phyloP scores from a whole-genome alignment of 2,329 filamentous ascomycete genomes.

The Colletotrichum shisoi region DNA sequence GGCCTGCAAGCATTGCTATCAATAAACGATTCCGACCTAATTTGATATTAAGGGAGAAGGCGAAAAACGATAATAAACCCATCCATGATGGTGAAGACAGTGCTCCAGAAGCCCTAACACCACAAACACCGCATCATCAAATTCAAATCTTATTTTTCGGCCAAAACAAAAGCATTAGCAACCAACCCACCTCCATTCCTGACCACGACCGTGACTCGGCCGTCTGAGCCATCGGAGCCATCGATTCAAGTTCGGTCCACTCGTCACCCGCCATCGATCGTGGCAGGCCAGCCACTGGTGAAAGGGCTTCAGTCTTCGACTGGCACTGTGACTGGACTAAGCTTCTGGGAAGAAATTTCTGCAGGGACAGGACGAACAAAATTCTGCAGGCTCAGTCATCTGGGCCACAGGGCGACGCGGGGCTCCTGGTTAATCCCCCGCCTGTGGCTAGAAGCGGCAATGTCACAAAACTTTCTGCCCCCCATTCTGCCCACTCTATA shows the following conservation, averaged over 20 bases:
- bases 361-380: conserved; percentile 34
- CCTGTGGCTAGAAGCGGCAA: conserved; percentile 36
- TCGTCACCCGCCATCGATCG: conserved; percentile 19
- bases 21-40: background rate
- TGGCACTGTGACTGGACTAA: background rate
- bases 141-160: background rate
- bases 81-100: no score
- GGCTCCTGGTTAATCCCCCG: conserved; percentile 15
- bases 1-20: background rate
- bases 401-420: conserved; percentile 9
- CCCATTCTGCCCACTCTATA: conserved; percentile 24
- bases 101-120: background rate
- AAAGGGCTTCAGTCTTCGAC: background rate
- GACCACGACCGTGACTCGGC: background rate
- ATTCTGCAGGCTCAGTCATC: conserved; percentile 27
- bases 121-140: background rate
- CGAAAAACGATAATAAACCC: background rate
- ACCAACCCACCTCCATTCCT: conserved; percentile 11
- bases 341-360: conserved; percentile 30
- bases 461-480: conserved; percentile 16
- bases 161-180: background rate
- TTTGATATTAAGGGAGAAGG: background rate
- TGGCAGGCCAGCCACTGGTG: background rate
- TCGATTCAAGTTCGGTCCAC: conserved; percentile 8
- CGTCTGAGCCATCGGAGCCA: background rate